Percentiles rank a stretch among this genome's conserved stretches.
These are phyloP conservation scores for Leucocoprinus birnbaumii DNA, from an alignment of 768 basidiomycete genomes.

Conservation along the genomic window DNA sequence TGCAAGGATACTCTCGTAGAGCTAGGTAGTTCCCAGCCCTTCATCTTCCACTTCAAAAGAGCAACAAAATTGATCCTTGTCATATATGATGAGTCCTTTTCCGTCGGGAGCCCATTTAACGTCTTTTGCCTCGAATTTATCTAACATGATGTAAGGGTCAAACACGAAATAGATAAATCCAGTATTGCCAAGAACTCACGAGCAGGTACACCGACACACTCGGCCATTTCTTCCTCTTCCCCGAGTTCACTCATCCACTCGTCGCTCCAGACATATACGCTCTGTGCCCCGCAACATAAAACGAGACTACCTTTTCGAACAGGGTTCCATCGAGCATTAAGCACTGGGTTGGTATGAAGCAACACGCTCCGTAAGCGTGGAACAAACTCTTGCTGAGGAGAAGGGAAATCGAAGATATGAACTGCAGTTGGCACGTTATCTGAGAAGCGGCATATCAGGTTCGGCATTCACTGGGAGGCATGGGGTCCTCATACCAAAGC, in stretches of 20 bases:
- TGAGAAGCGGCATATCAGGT: slow-evolving; percentile 21
- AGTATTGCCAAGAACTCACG: slow-evolving; percentile 44
- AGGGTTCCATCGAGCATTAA: slow-evolving; percentile 80
- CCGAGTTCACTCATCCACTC: slow-evolving; percentile 67
- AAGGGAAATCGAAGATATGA: slow-evolving; percentile 73
- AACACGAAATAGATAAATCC: too few relatives aligned
- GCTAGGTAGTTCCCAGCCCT: slow-evolving; percentile 4
- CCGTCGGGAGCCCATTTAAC: slow-evolving; percentile 86
- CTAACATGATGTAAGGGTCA: slow-evolving; percentile 28
- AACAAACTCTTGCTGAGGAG: slow-evolving; percentile 49
- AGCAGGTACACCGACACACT: slow-evolving; percentile 88
- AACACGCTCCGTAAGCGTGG: slow-evolving; percentile 68
- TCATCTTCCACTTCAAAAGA: slow-evolving; percentile 74
- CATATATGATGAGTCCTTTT: slow-evolving; percentile 71
- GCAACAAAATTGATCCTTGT: slow-evolving; percentile 81
- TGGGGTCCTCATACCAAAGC: slow-evolving; percentile 65
- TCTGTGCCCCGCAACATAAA: slow-evolving; percentile 63
- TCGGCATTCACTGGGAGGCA: too few relatives aligned
- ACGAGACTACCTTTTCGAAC: slow-evolving; percentile 70
- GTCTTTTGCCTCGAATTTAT: slow-evolving; percentile 68
- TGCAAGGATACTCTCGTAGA: background rate
- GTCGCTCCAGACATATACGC: slow-evolving; percentile 79
- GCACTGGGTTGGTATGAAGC: slow-evolving; percentile 59
- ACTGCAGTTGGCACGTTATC: slow-evolving; percentile 62
- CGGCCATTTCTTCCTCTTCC: slow-evolving; percentile 75